Conservation (phyloP, 2,329 filamentous ascomycete species). For the Colletotrichum spaethianum region DNA sequence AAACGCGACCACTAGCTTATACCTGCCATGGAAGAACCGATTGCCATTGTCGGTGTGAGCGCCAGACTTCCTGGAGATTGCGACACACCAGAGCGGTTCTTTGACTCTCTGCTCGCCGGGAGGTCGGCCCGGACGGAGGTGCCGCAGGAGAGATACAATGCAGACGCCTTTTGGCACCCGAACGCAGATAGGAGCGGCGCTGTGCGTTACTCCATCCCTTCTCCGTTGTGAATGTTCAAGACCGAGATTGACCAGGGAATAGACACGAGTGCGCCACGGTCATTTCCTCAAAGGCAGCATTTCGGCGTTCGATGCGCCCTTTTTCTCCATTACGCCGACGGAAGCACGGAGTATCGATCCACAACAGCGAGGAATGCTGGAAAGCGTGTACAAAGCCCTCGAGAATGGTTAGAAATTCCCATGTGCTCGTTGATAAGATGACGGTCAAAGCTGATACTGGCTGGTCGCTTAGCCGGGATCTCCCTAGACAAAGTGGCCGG, state of each 20-base stretch:
- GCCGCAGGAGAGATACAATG: conserved; percentile 48
- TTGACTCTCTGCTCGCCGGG: conserved; percentile 55
- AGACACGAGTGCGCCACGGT: conserved; percentile 44
- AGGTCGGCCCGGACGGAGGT: conserved; percentile 47
- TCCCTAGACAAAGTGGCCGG: conserved; percentile 42
- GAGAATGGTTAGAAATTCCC: conserved; percentile 41
- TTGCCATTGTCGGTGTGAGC: conserved; percentile 63
- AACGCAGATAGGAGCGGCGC: conserved; percentile 47
- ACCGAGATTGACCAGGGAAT: neutral
- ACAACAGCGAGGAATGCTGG: conserved; percentile 50
- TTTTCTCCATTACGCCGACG: conserved; percentile 48
- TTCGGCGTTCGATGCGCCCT: conserved; percentile 44
- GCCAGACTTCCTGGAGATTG: conserved; percentile 61
- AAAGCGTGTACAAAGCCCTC: conserved; percentile 53
- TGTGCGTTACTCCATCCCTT: conserved; percentile 30
- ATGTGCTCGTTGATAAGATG: neutral
- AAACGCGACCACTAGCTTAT: neutral
- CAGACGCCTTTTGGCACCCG: conserved; percentile 50
- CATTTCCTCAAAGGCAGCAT: conserved; percentile 48
- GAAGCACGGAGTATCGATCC: conserved; percentile 52
- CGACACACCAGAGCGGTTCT: conserved; percentile 58
- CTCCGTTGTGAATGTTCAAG: neutral
- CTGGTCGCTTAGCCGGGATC: conserved; percentile 40
- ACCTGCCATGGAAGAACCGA: conserved; percentile 49
- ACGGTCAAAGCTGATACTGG: neutral